phyloP scores from a whole-genome alignment of 129 eudicot genomes.

The Oenanthe sinensis region DNA sequence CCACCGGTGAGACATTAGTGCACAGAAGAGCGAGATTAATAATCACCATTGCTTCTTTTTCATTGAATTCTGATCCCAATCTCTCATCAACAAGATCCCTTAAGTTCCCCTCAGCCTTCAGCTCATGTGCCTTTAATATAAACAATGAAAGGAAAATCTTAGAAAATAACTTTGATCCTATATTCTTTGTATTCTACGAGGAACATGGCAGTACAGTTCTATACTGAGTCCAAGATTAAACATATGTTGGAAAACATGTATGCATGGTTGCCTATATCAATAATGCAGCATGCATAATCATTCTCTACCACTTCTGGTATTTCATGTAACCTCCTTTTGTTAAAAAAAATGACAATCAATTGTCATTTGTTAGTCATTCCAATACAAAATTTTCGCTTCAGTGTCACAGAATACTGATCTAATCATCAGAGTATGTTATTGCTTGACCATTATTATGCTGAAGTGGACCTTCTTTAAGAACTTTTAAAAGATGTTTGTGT shows the following conservation, averaged over 20 bases:
- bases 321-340: not conserved
- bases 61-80: constrained; percentile 23
- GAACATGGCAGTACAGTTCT: not conserved
- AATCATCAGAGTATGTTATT: not conserved
- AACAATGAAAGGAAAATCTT: not conserved
- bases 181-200: not conserved
- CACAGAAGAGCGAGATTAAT: constrained; percentile 28
- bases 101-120: constrained; percentile 25
- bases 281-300: not conserved
- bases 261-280: not conserved
- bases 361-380: not conserved
- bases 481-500: not conserved
- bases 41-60: constrained; percentile 17
- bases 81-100: constrained; percentile 35
- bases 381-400: not conserved
- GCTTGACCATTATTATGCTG: not conserved
- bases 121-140: constrained; percentile 20
- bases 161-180: not conserved
- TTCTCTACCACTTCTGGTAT: not conserved
- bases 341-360: not conserved
- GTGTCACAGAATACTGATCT: not conserved
- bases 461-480: not conserved
- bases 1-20: constrained; percentile 20
- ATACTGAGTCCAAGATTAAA: not conserved
- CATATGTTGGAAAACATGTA: not conserved